Conservation (phyloP, 2,329 filamentous ascomycete species). For the Colletotrichum siamense region DNA sequence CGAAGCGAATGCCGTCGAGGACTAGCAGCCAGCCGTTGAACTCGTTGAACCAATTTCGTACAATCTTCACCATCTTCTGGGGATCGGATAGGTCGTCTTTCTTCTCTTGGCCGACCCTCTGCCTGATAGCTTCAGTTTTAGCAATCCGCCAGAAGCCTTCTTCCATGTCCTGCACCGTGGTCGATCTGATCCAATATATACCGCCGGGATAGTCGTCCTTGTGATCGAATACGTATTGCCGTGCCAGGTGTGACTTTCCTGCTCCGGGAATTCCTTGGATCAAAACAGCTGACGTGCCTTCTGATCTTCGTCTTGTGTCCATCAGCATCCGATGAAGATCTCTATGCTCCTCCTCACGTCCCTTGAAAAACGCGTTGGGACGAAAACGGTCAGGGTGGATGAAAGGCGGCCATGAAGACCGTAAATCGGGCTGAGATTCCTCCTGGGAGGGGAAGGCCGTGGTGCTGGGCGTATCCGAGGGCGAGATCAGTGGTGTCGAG, state of each 20-base stretch:
- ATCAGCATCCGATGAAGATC: constrained; percentile 65
- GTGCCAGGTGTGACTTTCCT: constrained; percentile 72
- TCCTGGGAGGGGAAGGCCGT: not conserved
- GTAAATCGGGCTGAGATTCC: not conserved
- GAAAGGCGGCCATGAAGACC: constrained; percentile 30
- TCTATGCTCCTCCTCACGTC: constrained; percentile 62
- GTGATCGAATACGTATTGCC: constrained; percentile 70
- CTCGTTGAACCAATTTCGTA: constrained; percentile 66
- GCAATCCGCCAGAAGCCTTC: constrained; percentile 72
- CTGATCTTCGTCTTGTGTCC: constrained; percentile 57
- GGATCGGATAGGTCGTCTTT: constrained; percentile 41
- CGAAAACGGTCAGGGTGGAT: constrained; percentile 63
- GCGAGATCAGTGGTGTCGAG: not conserved
- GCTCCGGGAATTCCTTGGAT: constrained; percentile 69
- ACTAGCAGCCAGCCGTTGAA: constrained; percentile 71
- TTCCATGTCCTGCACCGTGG: constrained; percentile 61
- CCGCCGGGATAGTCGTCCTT: constrained; percentile 66
- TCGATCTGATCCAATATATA: constrained; percentile 73
- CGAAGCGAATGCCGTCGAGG: constrained; percentile 70
- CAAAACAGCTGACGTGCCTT: constrained; percentile 67
- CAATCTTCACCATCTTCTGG: constrained; percentile 57
- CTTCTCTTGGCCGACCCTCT: constrained; percentile 40
- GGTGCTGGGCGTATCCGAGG: not conserved
- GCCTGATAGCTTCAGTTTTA: constrained; percentile 56
- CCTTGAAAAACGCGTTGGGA: constrained; percentile 67